Percentiles rank a stretch among this genome's conserved stretches.
phyloP scores from a whole-genome alignment of 805 yeast species.

The Lipomyces japonicus region DNA sequence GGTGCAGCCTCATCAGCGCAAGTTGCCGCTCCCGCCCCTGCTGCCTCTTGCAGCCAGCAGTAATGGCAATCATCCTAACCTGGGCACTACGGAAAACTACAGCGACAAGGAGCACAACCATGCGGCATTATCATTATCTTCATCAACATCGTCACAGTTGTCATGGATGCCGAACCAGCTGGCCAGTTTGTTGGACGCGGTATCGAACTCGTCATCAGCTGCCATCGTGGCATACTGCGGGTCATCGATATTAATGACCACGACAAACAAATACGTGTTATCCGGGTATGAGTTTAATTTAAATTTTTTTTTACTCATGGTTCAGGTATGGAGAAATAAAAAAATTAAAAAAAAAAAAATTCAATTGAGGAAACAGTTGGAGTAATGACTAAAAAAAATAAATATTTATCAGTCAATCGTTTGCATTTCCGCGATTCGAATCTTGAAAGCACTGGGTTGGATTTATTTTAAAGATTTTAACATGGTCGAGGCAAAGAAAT shows the following conservation, averaged over 20 bases:
- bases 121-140: too few species aligned
- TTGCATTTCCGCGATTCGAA: conserved; percentile 67
- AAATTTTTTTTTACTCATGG: conserved; percentile 84
- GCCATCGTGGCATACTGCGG: conserved; percentile 58
- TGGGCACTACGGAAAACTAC: too few species aligned
- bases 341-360: too few species aligned
- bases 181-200: conserved; percentile 6
- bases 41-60: too few species aligned
- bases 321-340: conserved; percentile 54
- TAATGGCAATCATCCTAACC: too few species aligned
- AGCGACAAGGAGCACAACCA: too few species aligned
- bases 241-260: conserved; percentile 95
- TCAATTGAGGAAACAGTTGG: background rate
- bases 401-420: conserved; percentile 58
- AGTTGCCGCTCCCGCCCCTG: too few species aligned
- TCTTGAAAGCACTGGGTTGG: conserved; percentile 68
- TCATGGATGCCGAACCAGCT: too few species aligned
- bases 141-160: too few species aligned
- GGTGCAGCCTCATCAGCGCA: too few species aligned
- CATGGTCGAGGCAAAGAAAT: conserved; percentile 83
- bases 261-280: conserved; percentile 92
- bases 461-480: conserved; percentile 83
- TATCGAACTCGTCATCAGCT: conserved; percentile 22
- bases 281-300: conserved; percentile 72
- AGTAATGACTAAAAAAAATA: background rate